These are phyloP conservation scores for Corinectria fuckeliana DNA, from an alignment of 2,329 filamentous ascomycete species.

Conservation along the genomic window DNA sequence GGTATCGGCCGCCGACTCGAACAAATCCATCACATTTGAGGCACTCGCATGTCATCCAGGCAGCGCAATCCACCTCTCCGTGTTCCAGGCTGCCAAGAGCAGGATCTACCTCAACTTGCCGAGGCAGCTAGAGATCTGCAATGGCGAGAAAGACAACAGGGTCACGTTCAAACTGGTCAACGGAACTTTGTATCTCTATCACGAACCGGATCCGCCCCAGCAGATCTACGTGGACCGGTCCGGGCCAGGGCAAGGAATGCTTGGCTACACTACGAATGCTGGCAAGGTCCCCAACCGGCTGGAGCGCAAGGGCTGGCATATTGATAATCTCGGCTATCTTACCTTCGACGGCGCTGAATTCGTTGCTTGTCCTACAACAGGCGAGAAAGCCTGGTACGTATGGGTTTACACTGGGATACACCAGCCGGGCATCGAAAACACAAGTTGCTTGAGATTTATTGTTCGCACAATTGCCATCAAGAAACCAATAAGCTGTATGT, in stretches of 20 bases:
- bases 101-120: slow-evolving; percentile 52
- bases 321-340: slow-evolving; percentile 53
- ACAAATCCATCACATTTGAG: slow-evolving; percentile 49
- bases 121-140: slow-evolving; percentile 57
- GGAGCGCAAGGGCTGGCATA: slow-evolving; percentile 55
- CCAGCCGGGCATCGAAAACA: slow-evolving; percentile 46
- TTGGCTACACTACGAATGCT: slow-evolving; percentile 60
- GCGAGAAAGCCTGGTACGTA: too few relatives aligned
- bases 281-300: slow-evolving; percentile 44
- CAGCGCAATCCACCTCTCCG: slow-evolving; percentile 54
- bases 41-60: slow-evolving; percentile 58
- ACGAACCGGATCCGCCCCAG: slow-evolving; percentile 49
- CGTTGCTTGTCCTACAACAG: slow-evolving; percentile 63
- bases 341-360: slow-evolving; percentile 52
- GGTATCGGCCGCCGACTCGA: too few relatives aligned
- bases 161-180: slow-evolving; percentile 59
- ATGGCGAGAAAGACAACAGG: slow-evolving; percentile 44
- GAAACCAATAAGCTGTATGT: slow-evolving; percentile 47
- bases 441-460: slow-evolving; percentile 46
- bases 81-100: slow-evolving; percentile 52
- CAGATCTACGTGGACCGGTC: slow-evolving; percentile 61
- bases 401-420: slow-evolving; percentile 43
- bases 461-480: slow-evolving; percentile 38
- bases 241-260: slow-evolving; percentile 62
- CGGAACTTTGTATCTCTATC: slow-evolving; percentile 55